A percentile compares a stretch with the other conserved stretches of the same genome.
phyloP scores from a whole-genome alignment of 2,329 filamentous ascomycete species.

The Epicoccum sorghinum region DNA sequence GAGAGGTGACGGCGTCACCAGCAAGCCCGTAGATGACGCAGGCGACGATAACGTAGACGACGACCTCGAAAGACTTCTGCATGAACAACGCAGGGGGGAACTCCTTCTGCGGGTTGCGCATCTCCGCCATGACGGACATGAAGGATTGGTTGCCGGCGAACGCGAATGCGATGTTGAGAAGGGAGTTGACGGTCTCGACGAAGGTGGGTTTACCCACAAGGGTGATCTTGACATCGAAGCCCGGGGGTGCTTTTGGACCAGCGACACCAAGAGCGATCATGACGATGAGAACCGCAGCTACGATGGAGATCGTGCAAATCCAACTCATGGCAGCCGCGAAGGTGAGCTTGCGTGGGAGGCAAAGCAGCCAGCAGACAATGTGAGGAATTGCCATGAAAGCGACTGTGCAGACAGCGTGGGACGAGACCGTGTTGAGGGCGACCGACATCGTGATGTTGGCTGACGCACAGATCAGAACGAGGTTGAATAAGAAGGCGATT shows the following conservation, averaged over 20 bases:
- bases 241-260: conserved; percentile 45
- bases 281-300: conserved; percentile 68
- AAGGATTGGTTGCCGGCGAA: conserved; percentile 71
- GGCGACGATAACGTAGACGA: conserved; percentile 67
- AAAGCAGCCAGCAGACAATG: conserved; percentile 64
- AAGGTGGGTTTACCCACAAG: conserved; percentile 37
- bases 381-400: conserved; percentile 67
- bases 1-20: conserved; percentile 65
- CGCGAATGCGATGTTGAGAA: conserved; percentile 70
- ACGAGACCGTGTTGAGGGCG: conserved; percentile 68
- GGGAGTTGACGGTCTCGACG: conserved; percentile 34
- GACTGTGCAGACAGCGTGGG: conserved; percentile 68
- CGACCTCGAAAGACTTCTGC: conserved; percentile 60
- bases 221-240: conserved; percentile 31
- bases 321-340: conserved; percentile 64
- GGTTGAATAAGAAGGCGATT: conserved; percentile 33
- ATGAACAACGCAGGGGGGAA: conserved; percentile 68
- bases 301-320: conserved; percentile 64
- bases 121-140: conserved; percentile 70
- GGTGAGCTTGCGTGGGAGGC: conserved; percentile 67
- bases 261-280: conserved; percentile 69
- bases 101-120: conserved; percentile 62
- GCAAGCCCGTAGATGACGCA: conserved; percentile 72
- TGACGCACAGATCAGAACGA: conserved; percentile 36
- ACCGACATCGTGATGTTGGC: conserved; percentile 53